Evolutionary conservation across 2,329 filamentous ascomycete genomes (phyloP).

Genomic region (Aspergillus persii): DNA sequence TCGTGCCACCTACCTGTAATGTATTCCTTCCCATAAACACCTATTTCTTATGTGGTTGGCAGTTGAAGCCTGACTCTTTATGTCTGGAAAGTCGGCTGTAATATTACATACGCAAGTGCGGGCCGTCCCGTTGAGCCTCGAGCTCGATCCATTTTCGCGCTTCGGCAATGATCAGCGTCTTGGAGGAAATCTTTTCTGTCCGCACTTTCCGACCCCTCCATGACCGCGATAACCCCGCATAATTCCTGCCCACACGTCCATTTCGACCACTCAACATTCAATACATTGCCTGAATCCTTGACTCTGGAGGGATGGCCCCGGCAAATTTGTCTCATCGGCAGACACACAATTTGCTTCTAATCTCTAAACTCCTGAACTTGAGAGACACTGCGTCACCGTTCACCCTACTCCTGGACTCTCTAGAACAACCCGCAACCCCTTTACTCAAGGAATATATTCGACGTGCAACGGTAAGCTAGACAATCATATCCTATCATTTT

Average conservation of each 20-base stretch:
- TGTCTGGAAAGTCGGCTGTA: too few species aligned
- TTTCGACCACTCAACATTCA: background rate
- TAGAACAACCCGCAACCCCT: constrained; percentile 75
- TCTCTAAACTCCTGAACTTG: constrained; percentile 77
- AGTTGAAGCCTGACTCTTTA: too few species aligned
- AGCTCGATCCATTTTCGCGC: constrained; percentile 15
- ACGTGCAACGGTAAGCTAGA: constrained; percentile 64
- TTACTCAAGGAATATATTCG: constrained; percentile 71
- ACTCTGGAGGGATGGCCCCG: constrained; percentile 30
- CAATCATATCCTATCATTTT: background rate
- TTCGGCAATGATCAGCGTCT: constrained; percentile 11
- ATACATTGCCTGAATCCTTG: background rate
- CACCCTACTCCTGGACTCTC: constrained; percentile 77
- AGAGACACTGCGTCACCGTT: constrained; percentile 80
- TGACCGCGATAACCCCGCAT: constrained; percentile 14
- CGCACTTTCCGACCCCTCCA: constrained; percentile 17
- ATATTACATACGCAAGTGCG: constrained; percentile 7
- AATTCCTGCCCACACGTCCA: background rate
- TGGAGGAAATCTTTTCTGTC: constrained; percentile 27
- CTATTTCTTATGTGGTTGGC: too few species aligned
- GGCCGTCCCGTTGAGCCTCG: constrained; percentile 36
- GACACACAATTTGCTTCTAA: constrained; percentile 78
- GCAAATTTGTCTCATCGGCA: constrained; percentile 59
- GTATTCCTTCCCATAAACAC: too few species aligned
- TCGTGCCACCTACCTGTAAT: too few species aligned